Evolutionary conservation across 2,329 filamentous ascomycete species (phyloP).

Genomic region (Delphinella strobiligena): DNA sequence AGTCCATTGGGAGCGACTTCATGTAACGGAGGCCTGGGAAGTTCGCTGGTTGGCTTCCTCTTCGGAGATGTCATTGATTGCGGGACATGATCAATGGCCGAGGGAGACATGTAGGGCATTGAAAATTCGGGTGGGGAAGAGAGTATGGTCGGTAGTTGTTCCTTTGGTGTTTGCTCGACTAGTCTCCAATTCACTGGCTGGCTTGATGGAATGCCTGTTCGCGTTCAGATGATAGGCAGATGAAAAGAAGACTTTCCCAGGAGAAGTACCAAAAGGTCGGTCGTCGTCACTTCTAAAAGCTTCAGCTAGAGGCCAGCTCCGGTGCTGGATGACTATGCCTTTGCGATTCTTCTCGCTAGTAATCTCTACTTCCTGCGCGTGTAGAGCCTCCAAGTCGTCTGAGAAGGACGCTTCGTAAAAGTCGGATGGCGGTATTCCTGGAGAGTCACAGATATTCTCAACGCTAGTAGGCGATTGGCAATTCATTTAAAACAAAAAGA

Average conservation of each 20-base stretch:
- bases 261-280: constrained; percentile 4
- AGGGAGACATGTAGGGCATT: constrained; percentile 51
- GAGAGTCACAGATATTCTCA: not conserved
- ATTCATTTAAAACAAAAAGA: no score
- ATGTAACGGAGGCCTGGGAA: constrained; percentile 15
- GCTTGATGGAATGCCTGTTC: constrained; percentile 1
- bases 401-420: constrained; percentile 10
- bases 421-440: not conserved
- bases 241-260: not conserved
- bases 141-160: no score
- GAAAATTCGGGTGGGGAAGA: constrained; percentile 40
- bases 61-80: constrained; percentile 21
- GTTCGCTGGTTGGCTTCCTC: constrained; percentile 22
- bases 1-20: constrained; percentile 23
- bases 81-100: constrained; percentile 37
- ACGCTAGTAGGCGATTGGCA: not conserved
- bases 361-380: constrained; percentile 38
- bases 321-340: constrained; percentile 39
- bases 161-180: no score
- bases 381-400: constrained; percentile 18
- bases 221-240: not conserved
- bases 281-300: constrained; percentile 39
- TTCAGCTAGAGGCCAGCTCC: constrained; percentile 35
- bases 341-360: constrained; percentile 28
- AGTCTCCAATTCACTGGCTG: no score